Conservation (phyloP, 2,329 filamentous ascomycete genomes). For the Knufia petricola region DNA sequence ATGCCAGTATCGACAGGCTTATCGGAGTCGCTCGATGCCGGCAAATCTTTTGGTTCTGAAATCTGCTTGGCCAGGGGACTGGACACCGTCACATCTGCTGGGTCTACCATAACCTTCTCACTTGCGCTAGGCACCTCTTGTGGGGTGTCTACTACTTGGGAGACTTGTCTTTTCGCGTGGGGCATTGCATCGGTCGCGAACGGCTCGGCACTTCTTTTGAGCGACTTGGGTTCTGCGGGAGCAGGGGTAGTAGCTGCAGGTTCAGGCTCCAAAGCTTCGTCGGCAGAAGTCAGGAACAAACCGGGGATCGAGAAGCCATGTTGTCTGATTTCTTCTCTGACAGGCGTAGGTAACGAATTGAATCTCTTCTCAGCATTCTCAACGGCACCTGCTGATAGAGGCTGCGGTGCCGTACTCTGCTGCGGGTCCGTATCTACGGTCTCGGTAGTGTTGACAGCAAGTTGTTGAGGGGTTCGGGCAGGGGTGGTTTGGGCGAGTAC, state of each 20-base stretch:
- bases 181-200: background rate
- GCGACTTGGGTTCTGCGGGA: background rate
- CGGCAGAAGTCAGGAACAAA: constrained; percentile 39
- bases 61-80: background rate
- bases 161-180: constrained; percentile 1
- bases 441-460: background rate
- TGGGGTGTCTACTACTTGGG: background rate
- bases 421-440: background rate
- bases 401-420: constrained; percentile 44
- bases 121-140: background rate
- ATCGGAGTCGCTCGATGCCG: background rate
- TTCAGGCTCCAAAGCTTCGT: constrained; percentile 3
- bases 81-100: constrained; percentile 1
- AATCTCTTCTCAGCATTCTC: constrained; percentile 68
- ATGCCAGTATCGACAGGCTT: background rate
- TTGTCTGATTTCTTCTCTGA: constrained; percentile 24
- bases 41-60: background rate
- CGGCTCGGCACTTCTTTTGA: constrained; percentile 3
- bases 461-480: background rate
- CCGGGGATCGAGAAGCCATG: constrained; percentile 37
- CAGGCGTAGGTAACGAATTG: constrained; percentile 26
- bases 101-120: background rate
- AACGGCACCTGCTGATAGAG: constrained; percentile 65
- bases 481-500: background rate
- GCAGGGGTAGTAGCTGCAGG: background rate